Percentiles rank a stretch among this genome's conserved stretches.
Conservation (phyloP, 768 basidiomycete genomes). For the Tylopilus sp. region DNA sequence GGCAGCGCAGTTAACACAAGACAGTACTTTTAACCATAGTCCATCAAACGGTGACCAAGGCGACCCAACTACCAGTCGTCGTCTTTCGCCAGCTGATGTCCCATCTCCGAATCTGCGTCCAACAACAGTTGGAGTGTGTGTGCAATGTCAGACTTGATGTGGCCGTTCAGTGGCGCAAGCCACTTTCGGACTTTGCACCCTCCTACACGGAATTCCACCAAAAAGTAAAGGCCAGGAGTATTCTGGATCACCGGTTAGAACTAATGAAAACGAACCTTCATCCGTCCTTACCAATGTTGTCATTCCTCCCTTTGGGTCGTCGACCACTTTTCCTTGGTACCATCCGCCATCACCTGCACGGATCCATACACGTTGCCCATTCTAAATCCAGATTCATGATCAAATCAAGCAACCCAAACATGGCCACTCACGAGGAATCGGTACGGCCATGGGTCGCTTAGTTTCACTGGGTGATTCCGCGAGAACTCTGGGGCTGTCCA, state of each 20-base stretch:
- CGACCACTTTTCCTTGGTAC: constrained; percentile 46
- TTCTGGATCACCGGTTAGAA: constrained; percentile 31
- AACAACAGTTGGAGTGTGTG: constrained; percentile 46
- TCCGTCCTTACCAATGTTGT: constrained; percentile 38
- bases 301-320: constrained; percentile 40
- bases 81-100: constrained; percentile 27
- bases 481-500: constrained; percentile 16
- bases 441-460: constrained; percentile 52
- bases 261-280: not conserved
- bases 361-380: constrained; percentile 51
- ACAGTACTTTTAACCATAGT: too few relatives aligned
- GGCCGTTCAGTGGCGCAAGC: constrained; percentile 62
- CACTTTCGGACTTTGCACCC: constrained; percentile 47
- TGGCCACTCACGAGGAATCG: constrained; percentile 39
- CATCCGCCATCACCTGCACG: constrained; percentile 48
- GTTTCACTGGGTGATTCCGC: constrained; percentile 35
- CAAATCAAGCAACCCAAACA: not conserved
- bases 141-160: constrained; percentile 57
- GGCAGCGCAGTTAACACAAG: too few relatives aligned
- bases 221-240: constrained; percentile 39
- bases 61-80: not conserved
- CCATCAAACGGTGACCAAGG: too few relatives aligned
- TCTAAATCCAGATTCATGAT: constrained; percentile 25
- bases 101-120: too few relatives aligned
- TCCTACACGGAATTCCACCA: constrained; percentile 44